Evolutionary conservation across 2,329 filamentous ascomycete genomes (phyloP).

Genomic region (Venturia nashicola): DNA sequence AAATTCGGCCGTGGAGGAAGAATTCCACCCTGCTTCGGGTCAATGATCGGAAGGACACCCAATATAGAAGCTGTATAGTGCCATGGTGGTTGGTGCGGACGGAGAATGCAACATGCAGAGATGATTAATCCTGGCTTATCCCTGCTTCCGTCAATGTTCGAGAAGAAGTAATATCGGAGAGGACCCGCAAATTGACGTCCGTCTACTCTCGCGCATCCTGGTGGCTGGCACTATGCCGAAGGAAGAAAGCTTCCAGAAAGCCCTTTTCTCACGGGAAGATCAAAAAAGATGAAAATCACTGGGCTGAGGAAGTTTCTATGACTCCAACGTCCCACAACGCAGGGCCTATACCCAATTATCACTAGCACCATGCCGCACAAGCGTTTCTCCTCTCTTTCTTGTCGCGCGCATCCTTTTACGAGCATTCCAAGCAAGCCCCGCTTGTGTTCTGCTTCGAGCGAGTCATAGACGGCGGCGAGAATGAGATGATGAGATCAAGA

Average conservation of each 20-base stretch:
- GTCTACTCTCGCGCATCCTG: not conserved
- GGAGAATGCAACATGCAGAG: not conserved
- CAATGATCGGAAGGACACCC: not conserved
- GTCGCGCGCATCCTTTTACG: not conserved
- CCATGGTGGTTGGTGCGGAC: slow-evolving; percentile 2
- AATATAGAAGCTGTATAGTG: not conserved
- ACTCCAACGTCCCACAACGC: not conserved
- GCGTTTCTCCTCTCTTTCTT: not conserved
- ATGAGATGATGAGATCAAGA: not conserved
- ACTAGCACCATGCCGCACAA: not conserved
- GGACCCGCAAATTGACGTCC: not conserved
- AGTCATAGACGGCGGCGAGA: not conserved
- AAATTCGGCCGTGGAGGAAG: not conserved
- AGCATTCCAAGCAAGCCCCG: not conserved
- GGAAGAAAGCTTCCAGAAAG: not conserved
- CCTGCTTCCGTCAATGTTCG: not conserved
- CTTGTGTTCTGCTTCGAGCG: not conserved
- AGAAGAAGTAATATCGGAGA: slow-evolving; percentile 1
- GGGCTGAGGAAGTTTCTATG: slow-evolving; percentile 1
- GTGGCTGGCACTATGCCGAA: not conserved
- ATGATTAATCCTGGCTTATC: not conserved
- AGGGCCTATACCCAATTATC: not conserved
- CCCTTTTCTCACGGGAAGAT: not conserved
- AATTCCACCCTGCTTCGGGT: not conserved
- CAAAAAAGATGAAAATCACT: not conserved